Base-by-base conservation (phyloP, 805 yeast genomes). In the Saccharomycopsis synnaedendra region DNA sequence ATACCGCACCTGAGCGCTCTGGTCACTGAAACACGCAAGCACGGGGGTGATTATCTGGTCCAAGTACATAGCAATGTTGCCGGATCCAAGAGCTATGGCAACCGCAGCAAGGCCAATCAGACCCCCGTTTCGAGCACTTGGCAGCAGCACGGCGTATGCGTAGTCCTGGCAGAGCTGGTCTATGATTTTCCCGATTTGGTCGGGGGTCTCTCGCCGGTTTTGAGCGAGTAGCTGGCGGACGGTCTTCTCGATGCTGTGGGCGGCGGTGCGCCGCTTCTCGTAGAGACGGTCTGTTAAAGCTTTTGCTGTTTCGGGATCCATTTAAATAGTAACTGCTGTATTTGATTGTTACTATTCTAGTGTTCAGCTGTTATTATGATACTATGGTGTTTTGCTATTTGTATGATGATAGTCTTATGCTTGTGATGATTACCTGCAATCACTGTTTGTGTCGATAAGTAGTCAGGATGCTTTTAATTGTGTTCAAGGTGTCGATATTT, bases 81-180 rank as follows among this genome's bases (percentile, higher is more conserved):
- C 78, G 39, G 71, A 74, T 1, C 97, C 97, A 32, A 93, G 65
- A 0, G 97, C 97, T 48, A 93, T 89, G 0, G 96, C 88, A 3
- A 88, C 93, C 8, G 96, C 95, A 4, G 97, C 98, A 19, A 93
- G 68, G 0, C 97, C 97, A 55, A 95, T 90, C 39, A 90, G 71
- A 0, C 97, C 97, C 11, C 98, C 98, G 70, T 88, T 89, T 56
- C 96, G 75, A 4, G 95, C 86, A 71, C 84, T 72, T 45, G 96
- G 79, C 65, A 85, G 80, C 69, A 89, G 85, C 48, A 84, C 75
- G 39, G 96, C 76, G 67, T 86, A 82, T 0, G 90, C 87, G 59
- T 76, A 83, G 55, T 83, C 88, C 39, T 80, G 69, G 43, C 86
- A 74, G 48, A 93, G 68, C 59, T 88, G 95, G 50, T 76, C 80